Base-by-base conservation (phyloP, 202 grass and related monocot species). In the Zoysia matrella region DNA sequence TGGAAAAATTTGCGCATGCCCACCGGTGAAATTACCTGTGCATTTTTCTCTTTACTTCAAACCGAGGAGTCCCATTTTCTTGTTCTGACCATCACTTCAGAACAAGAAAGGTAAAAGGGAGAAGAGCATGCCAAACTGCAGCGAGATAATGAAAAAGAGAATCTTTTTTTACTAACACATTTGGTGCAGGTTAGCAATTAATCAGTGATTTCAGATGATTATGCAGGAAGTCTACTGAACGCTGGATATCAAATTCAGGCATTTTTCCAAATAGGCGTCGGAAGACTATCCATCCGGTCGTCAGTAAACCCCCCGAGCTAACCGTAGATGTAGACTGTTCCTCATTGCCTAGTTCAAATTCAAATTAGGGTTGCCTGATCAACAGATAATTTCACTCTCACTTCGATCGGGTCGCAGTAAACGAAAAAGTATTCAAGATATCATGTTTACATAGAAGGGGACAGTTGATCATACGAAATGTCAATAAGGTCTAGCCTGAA, bases 351-450 rank as follows among this genome's bases (percentile, higher is more conserved):
- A 2, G 39, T 49, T 58, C 42, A 45, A 61, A 43, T 50, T 79
- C 60, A 82, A 72, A 82, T 14, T 55, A 7, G n/a, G 11, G 30
- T 13, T 64, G 40, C 62, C 68, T 69, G 30, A 51, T 74, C 79
- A 49, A 9, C 54, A 63, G 54, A 40, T 56, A 82, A 85, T 82
- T 74, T 55, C 53, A 9, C 22, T 10, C 52, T 61, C 76, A 10
- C 8, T 68, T 36, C 30, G 30, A 36, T 68, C 1, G 36, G 15
- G 45, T 68, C 70, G 68, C 36, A 4, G 13, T 55, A 51, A 74
- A 16, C 30, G 77, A 86, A 81, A 81, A 47, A 80, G 45, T 75
- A 68, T 80, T 80, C 70, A 80, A 30, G 76, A 60, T 8, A 53
- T 69, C 62, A 69, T 2, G 61, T 69, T 61, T 57, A 45, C 15